Percentiles rank a stretch among this genome's conserved stretches.
These are phyloP conservation scores for Boletus pseudo-olivaceus DNA, from an alignment of 768 basidiomycete genomes.

Conservation along the genomic window DNA sequence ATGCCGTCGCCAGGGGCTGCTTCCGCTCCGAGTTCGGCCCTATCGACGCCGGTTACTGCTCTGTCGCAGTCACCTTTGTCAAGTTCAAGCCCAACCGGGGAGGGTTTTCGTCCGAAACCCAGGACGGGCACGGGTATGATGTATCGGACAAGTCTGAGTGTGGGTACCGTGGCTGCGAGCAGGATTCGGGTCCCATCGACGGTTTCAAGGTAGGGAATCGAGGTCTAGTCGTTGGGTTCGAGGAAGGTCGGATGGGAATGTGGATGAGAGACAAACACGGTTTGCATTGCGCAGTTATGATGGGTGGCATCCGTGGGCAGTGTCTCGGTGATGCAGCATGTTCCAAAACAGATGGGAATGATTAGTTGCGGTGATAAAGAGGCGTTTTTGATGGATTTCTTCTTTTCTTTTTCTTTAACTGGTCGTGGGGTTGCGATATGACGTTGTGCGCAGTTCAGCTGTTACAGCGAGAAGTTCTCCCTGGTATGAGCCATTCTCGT, in stretches of 20 bases:
- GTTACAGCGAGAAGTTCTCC: neutral
- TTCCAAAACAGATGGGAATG: slow-evolving; percentile 6
- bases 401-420: neutral
- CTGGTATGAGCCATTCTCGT: slow-evolving; percentile 13
- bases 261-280: neutral
- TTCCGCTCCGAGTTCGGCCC: slow-evolving; percentile 8
- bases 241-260: neutral
- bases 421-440: neutral
- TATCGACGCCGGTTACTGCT: slow-evolving; percentile 9
- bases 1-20: slow-evolving; percentile 3
- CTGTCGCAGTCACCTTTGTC: slow-evolving; percentile 21
- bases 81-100: slow-evolving; percentile 13
- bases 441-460: neutral
- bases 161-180: slow-evolving; percentile 25
- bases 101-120: slow-evolving; percentile 43
- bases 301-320: slow-evolving; percentile 13
- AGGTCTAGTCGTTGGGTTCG: neutral
- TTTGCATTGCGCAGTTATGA: neutral
- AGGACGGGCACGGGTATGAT: slow-evolving; percentile 70
- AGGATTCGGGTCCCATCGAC: slow-evolving; percentile 38
- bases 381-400: slow-evolving; percentile 4
- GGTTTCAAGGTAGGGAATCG: slow-evolving; percentile 12
- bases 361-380: slow-evolving; percentile 4
- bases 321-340: neutral
- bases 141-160: slow-evolving; percentile 42